Evolutionary conservation across 176 grass and related monocot genomes (phyloP), one percentile per base, ranked within the genome.

Genomic region (Rhynchospora tenuis): DNA sequence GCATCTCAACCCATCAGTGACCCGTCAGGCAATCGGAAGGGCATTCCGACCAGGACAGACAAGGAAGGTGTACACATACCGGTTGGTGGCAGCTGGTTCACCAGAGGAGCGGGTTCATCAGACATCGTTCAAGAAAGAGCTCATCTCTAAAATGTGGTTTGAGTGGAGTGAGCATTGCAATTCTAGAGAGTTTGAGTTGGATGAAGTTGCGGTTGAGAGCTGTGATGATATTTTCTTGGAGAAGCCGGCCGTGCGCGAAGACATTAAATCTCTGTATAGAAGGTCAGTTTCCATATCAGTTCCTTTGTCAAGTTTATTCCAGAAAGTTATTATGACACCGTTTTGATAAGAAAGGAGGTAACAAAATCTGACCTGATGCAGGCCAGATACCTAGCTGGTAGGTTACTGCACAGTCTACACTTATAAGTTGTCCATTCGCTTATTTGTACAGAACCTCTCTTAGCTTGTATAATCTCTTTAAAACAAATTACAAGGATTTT

Each of bases 1-100:
- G 50, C 86, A 99, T 83, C n/a, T 99, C 48, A 99, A 99, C 73
- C 96, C 96, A 9, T 93, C 96, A 47, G 96, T 99, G 57, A 99
- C 96, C 9, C 93, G 96, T 59, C 96, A 99, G 73, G 96, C 96
- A 55, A 99, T 99, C 5, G 96, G 96, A 27, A 93, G 96, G 24
- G 89, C 85, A 4, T 95, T 99, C 77, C 92, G 96, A 84, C 93
- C 96, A 7, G 93, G 91, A 42, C 96, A 99, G 47, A 60, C 72
- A 84, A 99, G 88, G 78, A 95, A 99, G 80, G 93, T 95, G 17
- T 95, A 89, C 75, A 90, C 86, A 9, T 99, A 99, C 79, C 91
- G 96, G 81, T 84, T 99, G 54, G 96, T 99, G 19, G 96, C 93
- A 11, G 86, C 91, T 23, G 89, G 86, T 72, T 93, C 96, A 24